Conservation (phyloP, 2,329 filamentous ascomycete species). For the Ceratocystiopsis brevicomis region DNA sequence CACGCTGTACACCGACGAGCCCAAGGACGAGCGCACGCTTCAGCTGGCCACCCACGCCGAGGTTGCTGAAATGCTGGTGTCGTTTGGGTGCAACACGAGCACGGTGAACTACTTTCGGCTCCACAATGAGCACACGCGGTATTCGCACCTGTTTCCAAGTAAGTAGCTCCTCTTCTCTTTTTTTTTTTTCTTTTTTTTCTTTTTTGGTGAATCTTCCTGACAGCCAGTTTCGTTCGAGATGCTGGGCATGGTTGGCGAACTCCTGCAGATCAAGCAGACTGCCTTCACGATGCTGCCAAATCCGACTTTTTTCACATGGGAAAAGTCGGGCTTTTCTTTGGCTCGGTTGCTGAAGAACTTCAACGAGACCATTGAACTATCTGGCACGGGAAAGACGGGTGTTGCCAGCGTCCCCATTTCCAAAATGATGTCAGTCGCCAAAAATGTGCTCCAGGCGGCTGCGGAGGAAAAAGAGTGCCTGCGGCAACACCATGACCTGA, state of each 20-base stretch:
- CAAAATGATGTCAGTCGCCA: too few relatives aligned
- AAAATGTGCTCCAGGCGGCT: too few relatives aligned
- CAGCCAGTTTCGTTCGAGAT: slow-evolving; percentile 35
- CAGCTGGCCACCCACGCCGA: slow-evolving; percentile 30
- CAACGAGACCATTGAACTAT: too few relatives aligned
- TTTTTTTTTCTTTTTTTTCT: too few relatives aligned
- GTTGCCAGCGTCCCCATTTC: too few relatives aligned
- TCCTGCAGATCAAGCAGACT: slow-evolving; percentile 28
- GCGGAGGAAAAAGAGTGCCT: too few relatives aligned
- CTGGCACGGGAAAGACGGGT: too few relatives aligned
- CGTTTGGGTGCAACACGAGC: slow-evolving; percentile 34
- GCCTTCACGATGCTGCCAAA: slow-evolving; percentile 37
- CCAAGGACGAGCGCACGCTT: slow-evolving; percentile 25
- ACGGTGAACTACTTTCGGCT: slow-evolving; percentile 26
- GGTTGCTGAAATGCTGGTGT: slow-evolving; percentile 30
- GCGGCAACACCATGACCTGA: too few relatives aligned
- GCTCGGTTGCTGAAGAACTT: too few relatives aligned
- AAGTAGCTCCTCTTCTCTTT: slow-evolving; percentile 7
- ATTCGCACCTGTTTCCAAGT: slow-evolving; percentile 32
- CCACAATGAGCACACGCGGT: slow-evolving; percentile 17
- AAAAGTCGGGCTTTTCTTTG: slow-evolving; percentile 14
- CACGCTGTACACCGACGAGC: slow-evolving; percentile 19
- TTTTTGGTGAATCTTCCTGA: not conserved
- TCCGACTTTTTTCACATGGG: slow-evolving; percentile 35
- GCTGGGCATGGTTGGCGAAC: slow-evolving; percentile 35